A percentile compares a stretch with the other conserved stretches of the same genome.
Conservation (phyloP, 2,329 filamentous ascomycete genomes). For the Coniochaeta sp. region DNA sequence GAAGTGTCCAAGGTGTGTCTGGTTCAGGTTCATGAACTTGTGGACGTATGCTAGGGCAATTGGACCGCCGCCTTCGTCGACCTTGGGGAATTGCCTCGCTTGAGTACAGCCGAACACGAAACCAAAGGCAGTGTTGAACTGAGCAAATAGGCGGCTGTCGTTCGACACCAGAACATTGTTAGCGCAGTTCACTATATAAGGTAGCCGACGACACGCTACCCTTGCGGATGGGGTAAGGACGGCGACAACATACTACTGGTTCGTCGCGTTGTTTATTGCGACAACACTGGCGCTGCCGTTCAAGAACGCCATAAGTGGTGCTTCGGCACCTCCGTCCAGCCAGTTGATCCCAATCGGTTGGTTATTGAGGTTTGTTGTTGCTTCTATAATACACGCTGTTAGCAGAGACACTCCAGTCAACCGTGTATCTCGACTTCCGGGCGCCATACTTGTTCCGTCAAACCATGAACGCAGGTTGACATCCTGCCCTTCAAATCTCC, state of each 20-base stretch:
- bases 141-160: conserved; percentile 19
- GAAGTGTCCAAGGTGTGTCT: conserved; percentile 21
- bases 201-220: no score
- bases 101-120: conserved; percentile 18
- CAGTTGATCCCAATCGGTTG: conserved; percentile 18
- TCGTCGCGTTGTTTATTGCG: conserved; percentile 16
- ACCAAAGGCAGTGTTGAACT: conserved; percentile 22
- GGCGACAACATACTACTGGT: conserved; percentile 18
- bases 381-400: not conserved
- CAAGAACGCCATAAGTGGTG: conserved; percentile 17
- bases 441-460: conserved; percentile 16
- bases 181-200: no score
- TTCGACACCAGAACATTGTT: not conserved
- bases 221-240: no score
- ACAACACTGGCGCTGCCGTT: conserved; percentile 14
- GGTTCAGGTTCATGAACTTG: conserved; percentile 24
- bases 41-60: conserved; percentile 22
- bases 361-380: conserved; percentile 21
- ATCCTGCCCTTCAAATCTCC: conserved; percentile 12
- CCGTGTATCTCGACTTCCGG: not conserved
- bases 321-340: conserved; percentile 21
- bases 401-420: not conserved
- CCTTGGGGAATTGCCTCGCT: conserved; percentile 8
- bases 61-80: conserved; percentile 10
- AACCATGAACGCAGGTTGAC: conserved; percentile 22